A percentile compares a stretch with the other conserved stretches of the same genome.
Evolutionary conservation across 306 rosid species (phyloP).

Genomic region (Pyrus betulifolia): DNA sequence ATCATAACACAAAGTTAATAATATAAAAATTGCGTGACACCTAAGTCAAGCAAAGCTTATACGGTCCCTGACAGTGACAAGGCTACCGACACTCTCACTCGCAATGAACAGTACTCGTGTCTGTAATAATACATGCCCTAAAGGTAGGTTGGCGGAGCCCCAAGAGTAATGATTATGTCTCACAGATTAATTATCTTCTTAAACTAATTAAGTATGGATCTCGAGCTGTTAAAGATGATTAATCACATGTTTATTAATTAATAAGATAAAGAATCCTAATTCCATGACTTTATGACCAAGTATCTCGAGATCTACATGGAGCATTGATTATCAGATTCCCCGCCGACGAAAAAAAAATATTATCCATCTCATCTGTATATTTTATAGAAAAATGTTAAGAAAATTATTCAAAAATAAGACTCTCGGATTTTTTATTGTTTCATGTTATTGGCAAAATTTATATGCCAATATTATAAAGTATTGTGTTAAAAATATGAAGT

Average conservation of each 20-base stretch:
- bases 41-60: neutral
- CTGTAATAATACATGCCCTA: neutral
- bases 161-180: neutral
- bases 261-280: neutral
- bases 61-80: no score
- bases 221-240: no score
- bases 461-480: accelerated
- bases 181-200: no score
- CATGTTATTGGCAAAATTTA: accelerated
- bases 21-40: no score
- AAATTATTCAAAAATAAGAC: no score
- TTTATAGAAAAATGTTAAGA: no score
- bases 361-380: neutral
- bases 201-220: neutral
- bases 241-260: neutral
- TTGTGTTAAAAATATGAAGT: accelerated
- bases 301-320: neutral
- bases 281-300: neutral
- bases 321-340: neutral
- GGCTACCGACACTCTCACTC: no score
- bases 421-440: accelerated
- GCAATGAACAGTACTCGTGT: no score
- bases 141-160: neutral
- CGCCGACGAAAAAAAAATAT: no score
- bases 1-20: no score